Percentiles rank a stretch among this genome's conserved stretches.
Evolutionary conservation across 1,284 basidiomycete species (phyloP).

Genomic region (Microbotryum saponariae): DNA sequence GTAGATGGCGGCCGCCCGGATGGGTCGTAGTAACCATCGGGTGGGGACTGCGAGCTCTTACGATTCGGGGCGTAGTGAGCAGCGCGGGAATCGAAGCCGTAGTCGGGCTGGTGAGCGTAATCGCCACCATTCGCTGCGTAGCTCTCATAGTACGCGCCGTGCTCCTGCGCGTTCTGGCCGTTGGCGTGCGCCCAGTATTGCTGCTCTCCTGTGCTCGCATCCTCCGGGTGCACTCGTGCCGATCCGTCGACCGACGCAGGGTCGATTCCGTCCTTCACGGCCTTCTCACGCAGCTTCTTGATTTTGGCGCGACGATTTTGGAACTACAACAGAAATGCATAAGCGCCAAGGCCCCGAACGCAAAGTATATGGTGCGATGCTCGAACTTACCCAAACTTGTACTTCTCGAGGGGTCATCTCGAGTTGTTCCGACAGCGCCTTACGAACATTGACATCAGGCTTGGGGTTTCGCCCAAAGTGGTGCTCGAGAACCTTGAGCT

Average conservation of each 20-base stretch:
- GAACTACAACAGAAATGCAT: slow-evolving; percentile 28
- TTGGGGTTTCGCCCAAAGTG: slow-evolving; percentile 80
- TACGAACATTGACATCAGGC: slow-evolving; percentile 71
- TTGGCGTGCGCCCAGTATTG: neutral
- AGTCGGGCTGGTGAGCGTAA: neutral
- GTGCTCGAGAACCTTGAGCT: slow-evolving; percentile 59
- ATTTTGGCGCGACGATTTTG: slow-evolving; percentile 40
- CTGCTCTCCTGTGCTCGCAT: neutral
- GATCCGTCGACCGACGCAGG: neutral
- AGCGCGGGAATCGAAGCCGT: neutral
- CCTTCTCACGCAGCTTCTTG: slow-evolving; percentile 34
- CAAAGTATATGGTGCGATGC: neutral
- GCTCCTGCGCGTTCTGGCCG: neutral
- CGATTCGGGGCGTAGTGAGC: neutral
- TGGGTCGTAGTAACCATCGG: no score
- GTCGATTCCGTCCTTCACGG: slow-evolving; percentile 12
- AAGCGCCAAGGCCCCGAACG: slow-evolving; percentile 3
- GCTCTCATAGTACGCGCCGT: neutral
- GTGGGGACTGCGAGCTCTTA: no score
- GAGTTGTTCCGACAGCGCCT: slow-evolving; percentile 67
- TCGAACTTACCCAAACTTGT: slow-evolving; percentile 56
- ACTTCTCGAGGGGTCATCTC: slow-evolving; percentile 87
- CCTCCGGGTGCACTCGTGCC: neutral
- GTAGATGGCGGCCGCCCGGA: no score
- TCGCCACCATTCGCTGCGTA: neutral